Percentiles rank a stretch among this genome's conserved stretches.
phyloP scores from a whole-genome alignment of 805 yeast species.

The Tetrapisispora namnaoensis region DNA sequence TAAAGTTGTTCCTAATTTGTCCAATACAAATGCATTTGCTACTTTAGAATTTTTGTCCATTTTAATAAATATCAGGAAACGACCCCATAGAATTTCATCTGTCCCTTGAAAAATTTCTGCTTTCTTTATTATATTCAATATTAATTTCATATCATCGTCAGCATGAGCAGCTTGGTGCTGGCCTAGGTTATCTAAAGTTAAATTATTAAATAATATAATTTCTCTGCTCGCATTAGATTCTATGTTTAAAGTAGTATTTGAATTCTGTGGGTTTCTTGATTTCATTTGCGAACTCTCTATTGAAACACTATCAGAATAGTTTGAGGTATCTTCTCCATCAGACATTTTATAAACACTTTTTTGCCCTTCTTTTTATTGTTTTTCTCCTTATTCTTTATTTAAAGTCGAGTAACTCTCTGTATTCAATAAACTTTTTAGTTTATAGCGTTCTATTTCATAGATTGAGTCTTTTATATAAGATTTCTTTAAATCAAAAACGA shows the following conservation, averaged over 20 bases:
- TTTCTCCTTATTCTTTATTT: neutral
- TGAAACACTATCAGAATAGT: neutral
- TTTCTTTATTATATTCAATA: constrained; percentile 11
- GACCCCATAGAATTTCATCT: constrained; percentile 26
- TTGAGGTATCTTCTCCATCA: neutral
- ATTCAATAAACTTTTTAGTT: too few relatives aligned
- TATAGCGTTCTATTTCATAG: neutral
- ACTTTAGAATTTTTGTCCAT: constrained; percentile 27
- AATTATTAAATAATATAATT: constrained; percentile 8
- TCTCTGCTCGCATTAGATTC: neutral
- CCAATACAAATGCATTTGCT: constrained; percentile 46
- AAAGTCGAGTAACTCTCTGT: neutral
- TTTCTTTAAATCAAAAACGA: too few relatives aligned
- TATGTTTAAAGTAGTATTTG: too few relatives aligned
- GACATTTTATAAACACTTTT: neutral
- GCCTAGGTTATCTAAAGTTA: constrained; percentile 3
- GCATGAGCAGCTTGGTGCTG: constrained; percentile 3
- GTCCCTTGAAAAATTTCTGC: constrained; percentile 18
- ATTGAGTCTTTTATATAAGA: too few relatives aligned
- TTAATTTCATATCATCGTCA: constrained; percentile 13
- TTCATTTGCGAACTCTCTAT: neutral
- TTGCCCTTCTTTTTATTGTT: too few relatives aligned
- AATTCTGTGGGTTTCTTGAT: neutral
- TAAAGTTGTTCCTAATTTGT: constrained; percentile 57
- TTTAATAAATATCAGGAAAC: constrained; percentile 18